Percentiles rank a stretch among this genome's conserved stretches.
phyloP scores from a whole-genome alignment of 257 asterid species.

The Mentha longifolia region DNA sequence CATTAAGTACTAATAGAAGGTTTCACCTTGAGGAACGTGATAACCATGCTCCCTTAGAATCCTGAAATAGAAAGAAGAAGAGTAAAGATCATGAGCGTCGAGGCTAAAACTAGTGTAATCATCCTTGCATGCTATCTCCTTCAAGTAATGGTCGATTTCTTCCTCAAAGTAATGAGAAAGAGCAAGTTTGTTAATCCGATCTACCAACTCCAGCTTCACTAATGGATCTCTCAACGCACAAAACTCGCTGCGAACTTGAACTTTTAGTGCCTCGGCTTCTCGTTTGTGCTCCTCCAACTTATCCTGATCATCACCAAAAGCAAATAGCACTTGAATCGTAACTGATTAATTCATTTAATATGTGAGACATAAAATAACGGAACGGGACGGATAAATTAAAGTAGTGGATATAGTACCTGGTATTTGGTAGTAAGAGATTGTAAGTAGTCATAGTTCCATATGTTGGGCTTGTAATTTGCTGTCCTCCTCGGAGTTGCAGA shows the following conservation, averaged over 20 bases:
- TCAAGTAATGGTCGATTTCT: conserved; percentile 37
- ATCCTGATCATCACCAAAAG: conserved; percentile 39
- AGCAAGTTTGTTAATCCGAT: conserved; percentile 44
- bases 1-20: no score
- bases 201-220: conserved; percentile 46
- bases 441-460: conserved; percentile 54
- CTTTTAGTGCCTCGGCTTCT: conserved; percentile 43
- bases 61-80: conserved; percentile 46
- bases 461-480: conserved; percentile 68
- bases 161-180: conserved; percentile 47
- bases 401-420: conserved; percentile 27
- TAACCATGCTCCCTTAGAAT: conserved; percentile 62
- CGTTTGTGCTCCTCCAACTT: conserved; percentile 31
- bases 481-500: conserved; percentile 41
- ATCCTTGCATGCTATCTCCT: conserved; percentile 4
- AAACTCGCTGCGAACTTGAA: conserved; percentile 36
- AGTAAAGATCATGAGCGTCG: conserved; percentile 33
- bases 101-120: background rate
- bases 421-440: conserved; percentile 44
- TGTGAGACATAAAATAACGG: no score
- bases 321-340: background rate
- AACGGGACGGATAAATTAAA: no score
- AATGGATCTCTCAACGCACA: conserved; percentile 30
- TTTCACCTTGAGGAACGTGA: conserved; percentile 45
- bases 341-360: no score